Conservation (phyloP, 2,329 filamentous ascomycete species). For the Aspergillus terreus region DNA sequence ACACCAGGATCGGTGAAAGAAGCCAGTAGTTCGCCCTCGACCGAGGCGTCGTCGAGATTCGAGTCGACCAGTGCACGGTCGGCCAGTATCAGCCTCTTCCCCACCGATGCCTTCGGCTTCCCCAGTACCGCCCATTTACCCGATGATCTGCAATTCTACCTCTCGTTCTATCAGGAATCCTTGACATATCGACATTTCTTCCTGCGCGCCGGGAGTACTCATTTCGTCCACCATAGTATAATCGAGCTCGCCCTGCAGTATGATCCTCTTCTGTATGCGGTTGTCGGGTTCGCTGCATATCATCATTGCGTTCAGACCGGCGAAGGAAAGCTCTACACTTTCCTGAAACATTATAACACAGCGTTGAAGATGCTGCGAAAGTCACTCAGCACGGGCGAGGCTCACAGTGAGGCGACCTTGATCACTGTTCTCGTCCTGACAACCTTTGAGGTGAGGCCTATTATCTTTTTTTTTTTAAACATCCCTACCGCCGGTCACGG, state of each 20-base stretch:
- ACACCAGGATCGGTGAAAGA: constrained; percentile 40
- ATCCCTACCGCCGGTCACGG: not conserved
- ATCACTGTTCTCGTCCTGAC: constrained; percentile 87
- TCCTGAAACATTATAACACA: constrained; percentile 85
- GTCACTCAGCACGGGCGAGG: constrained; percentile 66
- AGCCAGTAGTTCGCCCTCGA: constrained; percentile 51
- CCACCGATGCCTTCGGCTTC: constrained; percentile 20
- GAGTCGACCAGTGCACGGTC: constrained; percentile 34
- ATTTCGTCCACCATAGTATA: constrained; percentile 71
- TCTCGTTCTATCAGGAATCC: constrained; percentile 73
- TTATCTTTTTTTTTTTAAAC: not conserved
- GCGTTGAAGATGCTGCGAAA: constrained; percentile 74
- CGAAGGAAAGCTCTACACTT: constrained; percentile 71
- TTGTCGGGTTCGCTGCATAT: constrained; percentile 86
- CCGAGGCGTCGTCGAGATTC: constrained; percentile 42
- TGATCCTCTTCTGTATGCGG: constrained; percentile 78
- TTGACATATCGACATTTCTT: constrained; percentile 82
- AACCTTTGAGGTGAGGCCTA: constrained; percentile 73
- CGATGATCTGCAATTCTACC: constrained; percentile 70
- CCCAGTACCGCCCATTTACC: constrained; percentile 37
- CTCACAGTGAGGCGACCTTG: constrained; percentile 69
- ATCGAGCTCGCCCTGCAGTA: constrained; percentile 70
- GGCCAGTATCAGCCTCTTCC: constrained; percentile 26
- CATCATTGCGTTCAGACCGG: constrained; percentile 70
- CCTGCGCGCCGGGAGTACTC: constrained; percentile 64